These are phyloP conservation scores for Cladosporium sp. DNA, from an alignment of 2,329 filamentous ascomycete species.

Conservation along the genomic window DNA sequence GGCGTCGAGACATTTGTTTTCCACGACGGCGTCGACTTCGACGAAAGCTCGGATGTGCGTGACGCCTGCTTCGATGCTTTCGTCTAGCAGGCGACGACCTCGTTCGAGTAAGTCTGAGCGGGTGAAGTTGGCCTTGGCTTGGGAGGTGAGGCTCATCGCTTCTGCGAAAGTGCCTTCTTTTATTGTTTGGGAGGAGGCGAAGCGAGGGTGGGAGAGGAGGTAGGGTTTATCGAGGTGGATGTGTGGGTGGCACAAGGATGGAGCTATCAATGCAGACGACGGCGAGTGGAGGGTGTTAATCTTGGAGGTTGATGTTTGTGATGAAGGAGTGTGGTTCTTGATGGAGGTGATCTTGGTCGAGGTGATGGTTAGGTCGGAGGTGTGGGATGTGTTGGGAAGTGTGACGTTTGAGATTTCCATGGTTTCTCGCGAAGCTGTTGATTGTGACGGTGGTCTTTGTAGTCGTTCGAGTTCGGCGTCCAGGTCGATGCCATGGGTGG, in stretches of 20 bases:
- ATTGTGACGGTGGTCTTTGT: constrained; percentile 16
- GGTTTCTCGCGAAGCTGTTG: background rate
- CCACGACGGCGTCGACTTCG: constrained; percentile 62
- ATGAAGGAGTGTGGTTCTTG: background rate
- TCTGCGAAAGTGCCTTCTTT: constrained; percentile 60
- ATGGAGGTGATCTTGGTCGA: constrained; percentile 27
- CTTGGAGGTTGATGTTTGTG: background rate
- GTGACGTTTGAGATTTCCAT: constrained; percentile 16
- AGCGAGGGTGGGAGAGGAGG: constrained; percentile 55
- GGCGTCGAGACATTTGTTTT: constrained; percentile 53
- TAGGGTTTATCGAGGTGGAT: constrained; percentile 68
- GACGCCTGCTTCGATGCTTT: constrained; percentile 61
- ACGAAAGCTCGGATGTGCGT: constrained; percentile 68
- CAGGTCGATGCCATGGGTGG: constrained; percentile 31
- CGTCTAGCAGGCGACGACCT: constrained; percentile 61
- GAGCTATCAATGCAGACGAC: constrained; percentile 40
- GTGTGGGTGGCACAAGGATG: constrained; percentile 66
- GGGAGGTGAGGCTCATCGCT: constrained; percentile 55
- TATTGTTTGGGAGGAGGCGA: constrained; percentile 55
- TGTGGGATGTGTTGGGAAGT: constrained; percentile 13
- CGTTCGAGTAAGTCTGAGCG: constrained; percentile 59
- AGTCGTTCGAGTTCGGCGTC: constrained; percentile 30
- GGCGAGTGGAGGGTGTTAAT: background rate
- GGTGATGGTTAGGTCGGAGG: constrained; percentile 3
- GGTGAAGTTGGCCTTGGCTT: constrained; percentile 62